Base-by-base conservation (phyloP, 768 basidiomycete species). In the Dendrothele bispora region DNA sequence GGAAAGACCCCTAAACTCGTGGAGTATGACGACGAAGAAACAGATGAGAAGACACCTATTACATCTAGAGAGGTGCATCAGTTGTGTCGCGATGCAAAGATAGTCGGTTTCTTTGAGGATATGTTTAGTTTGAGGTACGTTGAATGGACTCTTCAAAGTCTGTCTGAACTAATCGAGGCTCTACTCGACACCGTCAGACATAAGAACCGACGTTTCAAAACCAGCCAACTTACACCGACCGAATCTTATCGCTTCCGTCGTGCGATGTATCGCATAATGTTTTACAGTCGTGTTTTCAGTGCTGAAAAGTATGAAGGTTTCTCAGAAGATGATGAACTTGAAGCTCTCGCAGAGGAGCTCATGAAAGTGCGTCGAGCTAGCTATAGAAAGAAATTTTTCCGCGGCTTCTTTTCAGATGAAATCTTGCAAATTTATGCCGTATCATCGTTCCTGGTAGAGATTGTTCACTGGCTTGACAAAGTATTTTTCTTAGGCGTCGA, bases 21-120 rank as follows among this genome's bases (percentile, higher is more conserved):
- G n/a, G n/a, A n/a, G n/a, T n/a, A 30, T 5, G 25, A 38, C 15
- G 46, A 46, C 1, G 15, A 7, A 14, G n/a, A 38, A n/a, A 15
- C 11, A 14, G 24, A 15, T 20, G 14, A 38, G 15, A 21, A 37
- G 24, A 12, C 39, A 20, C 17, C 24, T 17, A 54, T 63, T 36
- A 51, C 51, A 29, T 11, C 32, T 54, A 21, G 56, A 51, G 36
- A 46, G 7, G 34, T 22, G 7, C 14, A 11, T 38, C 18, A 7
- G 3, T 21, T 46, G 37, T 25, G 24, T 17, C 20, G 39, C 7
- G 26, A 46, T 21, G 46, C 24, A 29, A 36, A 29, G 20, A 7
- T 46, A 12, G 46, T 46, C 3, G 25, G 24, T 25, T 25, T 38
- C 20, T 39, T 32, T 35, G 46, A 46, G 37, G 18, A 46, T 39